Conservation (phyloP, 805 yeast genomes). For the Candida maltosa region DNA sequence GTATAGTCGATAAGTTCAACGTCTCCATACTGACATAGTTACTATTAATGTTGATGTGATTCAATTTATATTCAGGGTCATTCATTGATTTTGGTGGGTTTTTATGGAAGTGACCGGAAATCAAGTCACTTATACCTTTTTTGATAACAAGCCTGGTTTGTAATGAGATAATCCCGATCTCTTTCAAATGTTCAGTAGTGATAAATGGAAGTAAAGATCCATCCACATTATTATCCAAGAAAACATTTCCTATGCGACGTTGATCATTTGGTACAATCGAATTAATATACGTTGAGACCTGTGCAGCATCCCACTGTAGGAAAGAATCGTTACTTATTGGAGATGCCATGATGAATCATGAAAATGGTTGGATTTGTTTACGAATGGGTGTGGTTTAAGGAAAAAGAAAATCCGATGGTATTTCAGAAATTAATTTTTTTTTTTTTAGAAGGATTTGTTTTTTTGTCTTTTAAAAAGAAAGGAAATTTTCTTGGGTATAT, state of each 20-base stretch:
- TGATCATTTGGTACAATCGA: slow-evolving; percentile 20
- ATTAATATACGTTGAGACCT: slow-evolving; percentile 34
- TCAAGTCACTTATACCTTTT: slow-evolving; percentile 53
- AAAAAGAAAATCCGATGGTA: too few species aligned
- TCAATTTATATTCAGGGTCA: slow-evolving; percentile 27
- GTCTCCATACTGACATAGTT: slow-evolving; percentile 36
- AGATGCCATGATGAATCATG: slow-evolving; percentile 12
- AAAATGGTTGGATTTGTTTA: background rate
- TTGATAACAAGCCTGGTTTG: slow-evolving; percentile 59
- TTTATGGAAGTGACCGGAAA: slow-evolving; percentile 30
- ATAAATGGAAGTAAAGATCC: slow-evolving; percentile 72
- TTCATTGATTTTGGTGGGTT: slow-evolving; percentile 21
- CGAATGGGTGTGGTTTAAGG: background rate
- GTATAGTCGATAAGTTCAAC: slow-evolving; percentile 28
- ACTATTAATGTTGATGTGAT: slow-evolving; percentile 31
- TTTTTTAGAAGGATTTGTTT: too few species aligned
- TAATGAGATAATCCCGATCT: slow-evolving; percentile 59
- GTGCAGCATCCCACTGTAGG: slow-evolving; percentile 44
- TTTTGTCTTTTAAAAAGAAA: too few species aligned
- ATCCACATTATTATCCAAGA: slow-evolving; percentile 59
- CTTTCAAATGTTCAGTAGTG: slow-evolving; percentile 67
- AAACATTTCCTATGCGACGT: slow-evolving; percentile 22
- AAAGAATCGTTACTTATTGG: slow-evolving; percentile 27
- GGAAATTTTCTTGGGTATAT: too few species aligned
- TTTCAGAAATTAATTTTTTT: too few species aligned